Percentiles rank a stretch among this genome's conserved stretches.
Evolutionary conservation across 2,329 filamentous ascomycete species (phyloP).

Genomic region (Talaromyces sp.): DNA sequence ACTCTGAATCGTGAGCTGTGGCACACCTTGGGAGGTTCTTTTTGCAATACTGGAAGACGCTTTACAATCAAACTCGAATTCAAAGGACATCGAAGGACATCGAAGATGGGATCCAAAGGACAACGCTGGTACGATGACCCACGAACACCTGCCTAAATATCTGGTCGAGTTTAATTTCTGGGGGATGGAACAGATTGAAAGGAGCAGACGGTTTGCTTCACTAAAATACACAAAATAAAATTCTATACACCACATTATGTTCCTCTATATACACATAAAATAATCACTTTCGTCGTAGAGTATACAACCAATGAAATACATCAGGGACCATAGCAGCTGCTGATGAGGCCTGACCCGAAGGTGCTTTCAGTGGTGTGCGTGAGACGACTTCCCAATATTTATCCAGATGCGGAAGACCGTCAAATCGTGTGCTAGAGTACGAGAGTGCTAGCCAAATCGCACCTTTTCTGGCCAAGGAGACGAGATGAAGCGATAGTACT

Average conservation of each 20-base stretch:
- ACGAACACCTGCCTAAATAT: not conserved
- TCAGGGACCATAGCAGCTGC: constrained; percentile 30
- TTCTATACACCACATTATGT: not conserved
- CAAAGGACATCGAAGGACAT: too few species aligned
- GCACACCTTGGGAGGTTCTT: not conserved
- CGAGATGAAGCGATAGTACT: constrained; percentile 33
- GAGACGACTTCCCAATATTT: constrained; percentile 30
- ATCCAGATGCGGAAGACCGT: constrained; percentile 24
- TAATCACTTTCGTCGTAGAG: constrained; percentile 22
- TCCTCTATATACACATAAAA: not conserved
- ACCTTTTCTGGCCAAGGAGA: constrained; percentile 27
- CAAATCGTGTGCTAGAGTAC: constrained; percentile 35
- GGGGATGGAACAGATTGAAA: not conserved
- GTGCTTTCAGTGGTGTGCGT: constrained; percentile 32
- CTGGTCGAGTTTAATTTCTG: not conserved
- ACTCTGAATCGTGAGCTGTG: not conserved
- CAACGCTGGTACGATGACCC: not conserved
- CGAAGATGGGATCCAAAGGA: not conserved
- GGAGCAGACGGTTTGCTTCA: not conserved
- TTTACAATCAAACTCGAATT: not conserved
- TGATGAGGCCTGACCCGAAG: constrained; percentile 27
- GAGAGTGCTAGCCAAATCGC: constrained; percentile 33
- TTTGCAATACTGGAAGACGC: not conserved
- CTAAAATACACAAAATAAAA: not conserved
- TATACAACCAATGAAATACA: constrained; percentile 38